Base-by-base conservation (phyloP, 371 early-diverging fungal genomes). In the Actinomortierella wolfii region DNA sequence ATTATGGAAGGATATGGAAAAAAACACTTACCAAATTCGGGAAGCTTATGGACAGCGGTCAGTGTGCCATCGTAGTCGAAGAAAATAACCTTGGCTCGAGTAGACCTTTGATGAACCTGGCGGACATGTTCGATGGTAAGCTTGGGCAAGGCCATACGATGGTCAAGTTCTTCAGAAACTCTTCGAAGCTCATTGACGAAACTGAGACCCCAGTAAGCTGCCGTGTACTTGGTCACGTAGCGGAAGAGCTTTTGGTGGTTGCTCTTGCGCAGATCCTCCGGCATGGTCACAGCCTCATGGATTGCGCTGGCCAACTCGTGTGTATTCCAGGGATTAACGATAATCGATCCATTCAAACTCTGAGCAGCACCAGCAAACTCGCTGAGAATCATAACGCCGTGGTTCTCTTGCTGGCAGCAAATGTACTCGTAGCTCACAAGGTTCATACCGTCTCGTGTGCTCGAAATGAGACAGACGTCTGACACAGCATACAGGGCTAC, bases 361-460 rank as follows among this genome's bases (percentile, higher is more conserved):
- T 97, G 97, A 15, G 99, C 95, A 20, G 99, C 98, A 39, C 99
- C 99, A 18, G 99, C 98, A 90, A 98, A 98, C 78, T 99, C 99
- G 56, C 93, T 92, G 42, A 99, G 87, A 54, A 99, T 92, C 64
- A 99, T 82, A 7, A 95, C 96, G 51, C 99, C 99, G 66, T 98
- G 93, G 29, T 85, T 89, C 44, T 93, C 85, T 68, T 92, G 87
- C 77, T 99, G 99, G 64, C 94, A 94, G 14, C 97, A 92, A 64
- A 99, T 93, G 77, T 99, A 99, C 81, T 99, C 99, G 78, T 99
- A 91, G 23, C 96, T 92, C 28, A 97, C 99, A 65, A 99, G 76
- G 82, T 99, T 99, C 99, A 99, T 99, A 53, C 99, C 99, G 79
- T 99, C 99, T 42, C 99, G 89, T 2, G 99, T 94, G 24, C 97